phyloP scores from a whole-genome alignment of 805 yeast genomes.

The Ogataea ganodermae region DNA sequence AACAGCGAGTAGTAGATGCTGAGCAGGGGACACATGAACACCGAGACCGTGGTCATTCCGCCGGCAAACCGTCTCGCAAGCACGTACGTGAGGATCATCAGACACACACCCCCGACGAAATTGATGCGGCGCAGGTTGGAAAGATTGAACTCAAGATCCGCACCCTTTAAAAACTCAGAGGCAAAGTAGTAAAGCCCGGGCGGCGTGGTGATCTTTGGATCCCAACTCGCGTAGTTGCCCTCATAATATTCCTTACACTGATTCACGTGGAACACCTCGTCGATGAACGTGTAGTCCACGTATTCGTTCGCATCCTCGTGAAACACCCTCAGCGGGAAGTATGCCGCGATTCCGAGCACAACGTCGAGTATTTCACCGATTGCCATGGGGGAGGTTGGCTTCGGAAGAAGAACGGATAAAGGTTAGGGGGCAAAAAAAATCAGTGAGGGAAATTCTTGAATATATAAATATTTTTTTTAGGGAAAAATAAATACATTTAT shows the following conservation, averaged over 20 bases:
- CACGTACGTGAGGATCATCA: slow-evolving; percentile 31
- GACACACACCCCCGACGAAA: slow-evolving; percentile 59
- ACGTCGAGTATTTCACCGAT: slow-evolving; percentile 18
- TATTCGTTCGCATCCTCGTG: slow-evolving; percentile 20
- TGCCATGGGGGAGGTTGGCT: not conserved
- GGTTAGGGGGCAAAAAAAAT: not conserved
- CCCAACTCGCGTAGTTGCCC: slow-evolving; percentile 71
- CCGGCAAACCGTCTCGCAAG: slow-evolving; percentile 16
- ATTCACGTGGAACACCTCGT: slow-evolving; percentile 83
- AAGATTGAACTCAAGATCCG: slow-evolving; percentile 35
- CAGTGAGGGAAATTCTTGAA: not conserved
- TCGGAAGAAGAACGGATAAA: not conserved
- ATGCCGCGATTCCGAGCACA: slow-evolving; percentile 16
- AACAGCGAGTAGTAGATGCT: slow-evolving; percentile 73
- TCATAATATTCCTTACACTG: slow-evolving; percentile 71
- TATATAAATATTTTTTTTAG: too few species aligned
- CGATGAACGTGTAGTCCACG: slow-evolving; percentile 47
- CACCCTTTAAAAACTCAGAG: slow-evolving; percentile 37
- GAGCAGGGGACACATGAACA: slow-evolving; percentile 67
- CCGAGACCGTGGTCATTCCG: slow-evolving; percentile 26
- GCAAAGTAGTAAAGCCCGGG: slow-evolving; percentile 79
- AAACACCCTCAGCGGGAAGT: slow-evolving; percentile 22
- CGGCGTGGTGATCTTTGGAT: slow-evolving; percentile 92
- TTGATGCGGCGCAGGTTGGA: slow-evolving; percentile 58
- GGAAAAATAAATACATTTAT: too few species aligned